Evolutionary conservation across 2,329 filamentous ascomycete species (phyloP).

Genomic region (Cercospora berteroae): DNA sequence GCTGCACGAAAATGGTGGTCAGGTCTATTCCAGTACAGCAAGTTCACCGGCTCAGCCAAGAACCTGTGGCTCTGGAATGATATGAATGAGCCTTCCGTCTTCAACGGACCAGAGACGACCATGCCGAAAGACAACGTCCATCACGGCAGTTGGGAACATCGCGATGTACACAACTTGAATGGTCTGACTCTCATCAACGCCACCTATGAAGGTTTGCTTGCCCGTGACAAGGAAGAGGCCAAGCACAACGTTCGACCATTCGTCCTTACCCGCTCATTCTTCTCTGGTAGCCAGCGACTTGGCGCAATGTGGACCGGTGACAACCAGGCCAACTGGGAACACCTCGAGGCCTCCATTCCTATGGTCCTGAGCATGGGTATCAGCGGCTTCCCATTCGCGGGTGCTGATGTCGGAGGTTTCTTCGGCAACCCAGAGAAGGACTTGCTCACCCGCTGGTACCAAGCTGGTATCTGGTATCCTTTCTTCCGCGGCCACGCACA

Average conservation of each 20-base stretch:
- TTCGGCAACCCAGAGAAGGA: constrained; percentile 96
- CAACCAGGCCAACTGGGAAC: constrained; percentile 90
- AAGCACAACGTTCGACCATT: constrained; percentile 66
- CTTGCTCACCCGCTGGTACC: constrained; percentile 90
- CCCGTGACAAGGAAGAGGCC: constrained; percentile 80
- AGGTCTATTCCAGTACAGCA: constrained; percentile 78
- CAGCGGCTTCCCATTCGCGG: constrained; percentile 87
- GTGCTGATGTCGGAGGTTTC: constrained; percentile 95
- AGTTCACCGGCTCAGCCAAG: constrained; percentile 78
- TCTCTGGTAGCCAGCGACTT: constrained; percentile 80
- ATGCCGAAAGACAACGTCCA: constrained; percentile 99
- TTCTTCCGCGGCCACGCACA: constrained; percentile 98
- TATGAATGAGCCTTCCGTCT: constrained; percentile 99
- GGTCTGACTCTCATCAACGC: constrained; percentile 95
- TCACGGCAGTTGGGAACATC: constrained; percentile 88
- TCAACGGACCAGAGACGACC: constrained; percentile 95
- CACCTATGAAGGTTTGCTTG: constrained; percentile 78
- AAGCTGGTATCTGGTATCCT: constrained; percentile 92
- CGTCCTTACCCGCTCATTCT: constrained; percentile 89
- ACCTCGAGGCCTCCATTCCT: constrained; percentile 82
- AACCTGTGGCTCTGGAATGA: constrained; percentile 99
- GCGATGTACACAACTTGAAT: constrained; percentile 93
- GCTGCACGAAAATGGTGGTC: constrained; percentile 89
- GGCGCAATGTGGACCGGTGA: constrained; percentile 99
- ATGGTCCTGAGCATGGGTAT: constrained; percentile 95